Conservation (phyloP, 768 basidiomycete species). For the Suillus subalutaceus region DNA sequence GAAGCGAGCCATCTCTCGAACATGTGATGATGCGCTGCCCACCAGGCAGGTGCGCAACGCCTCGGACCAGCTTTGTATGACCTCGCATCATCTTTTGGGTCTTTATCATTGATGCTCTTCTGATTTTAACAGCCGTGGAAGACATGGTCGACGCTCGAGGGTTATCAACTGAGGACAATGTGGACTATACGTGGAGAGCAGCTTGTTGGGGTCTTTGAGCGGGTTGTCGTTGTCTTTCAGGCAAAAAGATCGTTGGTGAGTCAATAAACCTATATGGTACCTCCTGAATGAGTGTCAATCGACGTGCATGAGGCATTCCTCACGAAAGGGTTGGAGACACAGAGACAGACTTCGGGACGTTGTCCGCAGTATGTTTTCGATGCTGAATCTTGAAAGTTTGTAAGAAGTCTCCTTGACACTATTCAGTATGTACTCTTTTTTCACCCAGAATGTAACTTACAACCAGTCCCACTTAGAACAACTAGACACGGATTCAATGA, state of each 20-base stretch:
- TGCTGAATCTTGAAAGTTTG: neutral
- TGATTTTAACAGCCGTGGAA: neutral
- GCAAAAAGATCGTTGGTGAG: neutral
- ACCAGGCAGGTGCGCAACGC: neutral
- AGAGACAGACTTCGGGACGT: neutral
- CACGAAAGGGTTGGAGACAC: neutral
- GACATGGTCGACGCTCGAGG: neutral
- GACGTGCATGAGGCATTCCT: neutral
- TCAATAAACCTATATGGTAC: neutral
- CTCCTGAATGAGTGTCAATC: neutral
- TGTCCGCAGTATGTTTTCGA: neutral
- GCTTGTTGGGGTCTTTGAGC: neutral
- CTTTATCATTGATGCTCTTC: neutral
- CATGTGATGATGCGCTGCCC: slow-evolving; percentile 12
- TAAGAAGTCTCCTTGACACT: neutral
- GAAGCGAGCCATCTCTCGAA: slow-evolving; percentile 15
- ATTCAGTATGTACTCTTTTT: neutral
- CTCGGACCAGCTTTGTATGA: neutral
- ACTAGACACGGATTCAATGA: neutral
- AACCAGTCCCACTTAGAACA: neutral
- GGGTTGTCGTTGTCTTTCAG: neutral
- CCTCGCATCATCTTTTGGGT: neutral
- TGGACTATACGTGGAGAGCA: neutral
- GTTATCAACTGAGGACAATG: neutral
- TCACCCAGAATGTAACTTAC: neutral